phyloP scores from a whole-genome alignment of 2,329 filamentous ascomycete species.

The Penicillium capsulatum region DNA sequence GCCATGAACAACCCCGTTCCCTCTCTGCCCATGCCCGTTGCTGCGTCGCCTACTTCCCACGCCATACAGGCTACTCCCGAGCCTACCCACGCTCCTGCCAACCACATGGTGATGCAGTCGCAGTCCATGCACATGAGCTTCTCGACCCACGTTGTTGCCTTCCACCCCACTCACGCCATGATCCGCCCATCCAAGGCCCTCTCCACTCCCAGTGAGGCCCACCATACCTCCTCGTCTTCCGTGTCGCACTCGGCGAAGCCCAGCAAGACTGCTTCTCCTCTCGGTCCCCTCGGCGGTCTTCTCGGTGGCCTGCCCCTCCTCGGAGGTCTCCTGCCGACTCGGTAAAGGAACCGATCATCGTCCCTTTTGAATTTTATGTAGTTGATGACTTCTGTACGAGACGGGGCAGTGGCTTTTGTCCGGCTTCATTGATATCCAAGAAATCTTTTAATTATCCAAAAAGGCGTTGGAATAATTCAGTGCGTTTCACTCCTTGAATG shows the following conservation, averaged over 20 bases:
- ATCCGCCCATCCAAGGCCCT: neutral
- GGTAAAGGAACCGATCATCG: slow-evolving; percentile 3
- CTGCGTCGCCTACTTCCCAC: slow-evolving; percentile 4
- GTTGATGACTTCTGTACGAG: neutral
- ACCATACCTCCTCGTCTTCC: neutral
- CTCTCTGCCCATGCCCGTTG: slow-evolving; percentile 5
- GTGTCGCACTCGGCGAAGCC: slow-evolving; percentile 3
- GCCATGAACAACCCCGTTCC: slow-evolving; percentile 4
- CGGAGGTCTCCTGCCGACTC: slow-evolving; percentile 2
- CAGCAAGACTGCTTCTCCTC: slow-evolving; percentile 5
- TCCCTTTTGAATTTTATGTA: neutral
- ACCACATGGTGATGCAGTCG: too few species aligned
- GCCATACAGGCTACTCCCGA: neutral
- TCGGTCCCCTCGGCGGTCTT: slow-evolving; percentile 1
- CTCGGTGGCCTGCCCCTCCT: slow-evolving; percentile 6
- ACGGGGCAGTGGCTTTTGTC: slow-evolving; percentile 4
- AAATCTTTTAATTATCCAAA: slow-evolving; percentile 9
- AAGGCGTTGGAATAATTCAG: slow-evolving; percentile 2
- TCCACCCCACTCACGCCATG: slow-evolving; percentile 3
- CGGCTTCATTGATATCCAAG: slow-evolving; percentile 17
- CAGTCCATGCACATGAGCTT: too few species aligned
- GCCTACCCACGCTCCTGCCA: neutral
- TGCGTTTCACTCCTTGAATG: slow-evolving; percentile 1
- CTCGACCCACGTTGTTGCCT: too few species aligned
- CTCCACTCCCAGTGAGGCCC: neutral